Evolutionary conservation across 768 basidiomycete species (phyloP).

Genomic region (Cystofilobasidium macerans): DNA sequence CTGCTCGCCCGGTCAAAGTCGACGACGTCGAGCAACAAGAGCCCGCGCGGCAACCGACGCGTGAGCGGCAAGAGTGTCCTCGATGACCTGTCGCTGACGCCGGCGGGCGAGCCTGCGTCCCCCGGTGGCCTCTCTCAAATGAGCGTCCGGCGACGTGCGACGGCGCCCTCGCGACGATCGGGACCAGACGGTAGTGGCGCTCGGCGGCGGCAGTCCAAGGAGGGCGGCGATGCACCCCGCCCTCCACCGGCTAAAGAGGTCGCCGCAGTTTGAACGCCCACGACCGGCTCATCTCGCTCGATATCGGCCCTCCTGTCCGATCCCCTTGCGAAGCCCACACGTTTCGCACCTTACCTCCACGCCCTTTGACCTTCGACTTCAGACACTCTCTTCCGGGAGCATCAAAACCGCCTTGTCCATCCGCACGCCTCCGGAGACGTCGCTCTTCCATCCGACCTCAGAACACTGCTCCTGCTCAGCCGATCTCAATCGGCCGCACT

Average conservation of each 20-base stretch:
- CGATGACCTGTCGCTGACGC: background rate
- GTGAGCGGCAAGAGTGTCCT: background rate
- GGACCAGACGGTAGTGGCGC: background rate
- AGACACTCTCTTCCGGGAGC: no score
- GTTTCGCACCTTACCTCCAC: no score
- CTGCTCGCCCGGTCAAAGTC: conserved; percentile 15
- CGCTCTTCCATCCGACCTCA: no score
- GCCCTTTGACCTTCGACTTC: no score
- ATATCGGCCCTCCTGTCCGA: no score
- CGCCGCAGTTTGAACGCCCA: background rate
- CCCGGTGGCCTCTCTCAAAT: background rate
- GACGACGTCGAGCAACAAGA: background rate
- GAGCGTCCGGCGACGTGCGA: background rate
- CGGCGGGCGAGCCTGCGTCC: background rate
- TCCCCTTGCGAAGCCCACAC: no score
- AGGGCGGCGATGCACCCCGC: background rate
- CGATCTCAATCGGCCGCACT: no score
- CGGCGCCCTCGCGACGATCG: background rate
- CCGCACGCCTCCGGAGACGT: no score
- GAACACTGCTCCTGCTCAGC: no score
- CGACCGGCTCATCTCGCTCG: background rate
- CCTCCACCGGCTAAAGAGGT: background rate
- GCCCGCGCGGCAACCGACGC: background rate
- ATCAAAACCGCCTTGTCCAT: no score
- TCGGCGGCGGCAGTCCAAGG: background rate